Evolutionary conservation across 768 basidiomycete genomes (phyloP), one percentile per base, ranked within the genome.

Genomic region (Favolaschia claudopus): DNA sequence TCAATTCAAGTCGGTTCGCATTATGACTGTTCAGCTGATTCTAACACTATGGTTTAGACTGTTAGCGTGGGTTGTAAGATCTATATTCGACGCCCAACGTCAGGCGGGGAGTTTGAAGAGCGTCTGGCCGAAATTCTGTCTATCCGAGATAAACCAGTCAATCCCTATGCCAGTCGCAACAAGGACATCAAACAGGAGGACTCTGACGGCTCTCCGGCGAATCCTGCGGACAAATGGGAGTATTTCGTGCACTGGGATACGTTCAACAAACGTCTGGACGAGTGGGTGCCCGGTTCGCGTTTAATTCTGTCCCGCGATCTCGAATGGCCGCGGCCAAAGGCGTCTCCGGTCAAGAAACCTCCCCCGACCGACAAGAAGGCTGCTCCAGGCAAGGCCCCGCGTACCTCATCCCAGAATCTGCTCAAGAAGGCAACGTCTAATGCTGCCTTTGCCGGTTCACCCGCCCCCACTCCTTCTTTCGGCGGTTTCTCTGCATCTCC

Each of bases 221-320:
- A 83, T 55, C 83, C 86, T 9, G 89, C 89, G 68, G 93, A 95
- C 72, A 88, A 91, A 67, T 85, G 86, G 73, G 96, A 99, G 74
- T 99, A 88, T 80, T 99, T 99, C 70, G 94, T 99, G 19, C 97
- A 99, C 70, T 99, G 96, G 89, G 95, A 98, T 67, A 88, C 93
- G 64, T 99, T 98, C 84, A 99, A 99, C 81, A 99, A 99, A 74
- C 95, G 97, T 62, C 81, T 99, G 36, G 97, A 99, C 71, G 97
- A 97, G 52, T 99, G 97, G 97, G 90, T 99, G 22, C 78, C 91
- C 14, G 93, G 92, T 15, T 89, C 92, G 1, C 87, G 96, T 36
- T 84, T 99, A 55, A 84, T 99, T 37, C 80, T 96, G 40, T 82
- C 78, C 58, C 84, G 89, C 63, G 95, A 97, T 69, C 83, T 99